Conservation (phyloP, 1,284 basidiomycete species). For the Ustilago curta region DNA sequence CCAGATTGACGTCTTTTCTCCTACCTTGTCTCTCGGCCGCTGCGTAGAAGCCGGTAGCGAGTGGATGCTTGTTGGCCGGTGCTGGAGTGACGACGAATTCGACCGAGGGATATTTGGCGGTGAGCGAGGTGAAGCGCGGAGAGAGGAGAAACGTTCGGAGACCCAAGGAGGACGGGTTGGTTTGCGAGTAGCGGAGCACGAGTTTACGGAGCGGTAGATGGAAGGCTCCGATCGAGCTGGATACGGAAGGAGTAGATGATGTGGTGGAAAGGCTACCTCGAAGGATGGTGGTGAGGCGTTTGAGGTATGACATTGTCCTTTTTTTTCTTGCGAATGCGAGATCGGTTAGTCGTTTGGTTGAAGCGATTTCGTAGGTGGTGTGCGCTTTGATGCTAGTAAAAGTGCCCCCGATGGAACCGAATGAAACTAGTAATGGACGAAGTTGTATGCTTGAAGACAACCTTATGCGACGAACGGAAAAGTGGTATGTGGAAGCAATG, state of each 20-base stretch:
- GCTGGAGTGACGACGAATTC: constrained; percentile 40
- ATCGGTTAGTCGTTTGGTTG: no score
- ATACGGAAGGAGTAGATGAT: neutral
- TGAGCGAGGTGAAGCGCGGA: constrained; percentile 2
- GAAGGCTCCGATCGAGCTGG: constrained; percentile 8
- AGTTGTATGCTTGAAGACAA: no score
- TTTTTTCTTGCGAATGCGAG: no score
- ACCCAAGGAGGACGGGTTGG: constrained; percentile 24
- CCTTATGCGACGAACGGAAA: no score
- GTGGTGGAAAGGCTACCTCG: constrained; percentile 27
- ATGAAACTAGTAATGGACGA: no score
- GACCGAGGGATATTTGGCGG: constrained; percentile 19
- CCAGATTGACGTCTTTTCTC: constrained; percentile 39
- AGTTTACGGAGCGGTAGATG: constrained; percentile 40
- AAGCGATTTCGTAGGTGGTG: no score
- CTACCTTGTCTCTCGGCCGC: neutral
- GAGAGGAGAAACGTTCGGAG: constrained; percentile 23
- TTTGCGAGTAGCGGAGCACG: constrained; percentile 36
- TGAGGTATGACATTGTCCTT: constrained; percentile 51
- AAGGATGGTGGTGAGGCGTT: constrained; percentile 33
- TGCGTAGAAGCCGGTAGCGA: constrained; percentile 23
- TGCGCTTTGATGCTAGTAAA: no score
- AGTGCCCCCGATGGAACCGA: no score
- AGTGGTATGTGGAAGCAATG: no score
- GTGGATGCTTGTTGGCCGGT: constrained; percentile 17